Base-by-base conservation (phyloP, 257 asterid species). In the Nicotiana tabacum region DNA sequence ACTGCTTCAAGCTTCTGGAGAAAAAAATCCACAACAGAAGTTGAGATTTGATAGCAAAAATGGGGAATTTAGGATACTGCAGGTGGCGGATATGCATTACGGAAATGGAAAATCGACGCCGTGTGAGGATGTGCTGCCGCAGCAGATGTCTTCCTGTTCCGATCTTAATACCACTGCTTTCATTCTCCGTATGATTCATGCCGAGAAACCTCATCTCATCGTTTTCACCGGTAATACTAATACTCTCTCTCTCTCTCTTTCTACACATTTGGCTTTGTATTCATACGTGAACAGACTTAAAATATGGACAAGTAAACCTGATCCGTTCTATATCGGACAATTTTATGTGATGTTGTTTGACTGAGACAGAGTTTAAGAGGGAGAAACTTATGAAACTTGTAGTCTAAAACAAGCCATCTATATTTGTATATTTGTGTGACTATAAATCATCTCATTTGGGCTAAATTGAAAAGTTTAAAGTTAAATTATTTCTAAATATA, bases 71-170 rank as follows among this genome's bases (percentile, higher is more conserved):
- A 91, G 90, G 90, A 92, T 95, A 82, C 87, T 95, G 35, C 99
- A 95, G 85, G 98, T 95, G 74, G 98, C 99, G 30, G 99, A 95
- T 77, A 95, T 95, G 98, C 99, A 95, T 86, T 94, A 43, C 61
- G 99, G 88, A 79, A 81, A 91, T 86, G 99, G 99, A 18, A 87
- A 88, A 79, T 81, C 21, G 0, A 94, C 99, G 17, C 90, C 88
- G 8, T 95, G 99, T 89, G 68, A 76, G 83, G 94, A 95, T 77
- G 95, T 95, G 30, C 84, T 89, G 21, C 97, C 97, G 2, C 43
- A 51, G 46, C 97, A 95, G 88, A 81, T 85, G 83, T 8, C 90
- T 0, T 76, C 92, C 29, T 95, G 99, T 89, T 91, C 99, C 55
- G 99, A 95, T 83, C 95, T 95, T 84, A 95, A 95, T 86, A 95